Evolutionary conservation across 352 stramenopile genomes (phyloP).

Genomic region (Salisapilia sapeloensis): DNA sequence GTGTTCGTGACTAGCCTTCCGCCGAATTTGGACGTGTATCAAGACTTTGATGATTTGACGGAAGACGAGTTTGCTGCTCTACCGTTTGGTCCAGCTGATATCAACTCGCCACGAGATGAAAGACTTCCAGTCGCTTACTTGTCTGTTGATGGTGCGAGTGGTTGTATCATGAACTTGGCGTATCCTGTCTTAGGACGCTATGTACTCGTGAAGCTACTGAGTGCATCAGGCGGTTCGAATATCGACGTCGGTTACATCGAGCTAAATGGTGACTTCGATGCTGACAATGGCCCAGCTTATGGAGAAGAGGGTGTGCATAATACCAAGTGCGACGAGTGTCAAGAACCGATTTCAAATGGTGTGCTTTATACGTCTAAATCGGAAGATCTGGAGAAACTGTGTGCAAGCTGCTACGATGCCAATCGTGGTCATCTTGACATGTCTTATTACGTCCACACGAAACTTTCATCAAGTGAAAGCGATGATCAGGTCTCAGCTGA

Average conservation of each 20-base stretch:
- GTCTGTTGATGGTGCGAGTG: constrained; percentile 54
- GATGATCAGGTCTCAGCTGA: constrained; percentile 16
- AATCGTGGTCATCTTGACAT: constrained; percentile 36
- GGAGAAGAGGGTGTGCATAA: constrained; percentile 16
- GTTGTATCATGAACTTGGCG: constrained; percentile 60
- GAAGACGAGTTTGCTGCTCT: constrained; percentile 62
- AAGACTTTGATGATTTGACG: constrained; percentile 49
- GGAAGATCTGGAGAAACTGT: constrained; percentile 40
- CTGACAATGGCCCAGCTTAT: constrained; percentile 71
- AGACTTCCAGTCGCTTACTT: constrained; percentile 54
- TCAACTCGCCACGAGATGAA: constrained; percentile 35
- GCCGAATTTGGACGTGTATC: constrained; percentile 26
- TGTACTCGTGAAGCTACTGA: constrained; percentile 61
- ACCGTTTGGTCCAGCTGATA: constrained; percentile 35
- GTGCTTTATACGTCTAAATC: constrained; percentile 46
- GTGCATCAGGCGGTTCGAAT: constrained; percentile 42
- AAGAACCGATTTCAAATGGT: constrained; percentile 13
- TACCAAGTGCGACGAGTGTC: constrained; percentile 53
- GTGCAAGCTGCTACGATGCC: constrained; percentile 61
- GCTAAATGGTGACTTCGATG: constrained; percentile 63
- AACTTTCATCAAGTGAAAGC: constrained; percentile 2
- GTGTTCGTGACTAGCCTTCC: constrained; percentile 54
- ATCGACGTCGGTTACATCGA: constrained; percentile 75
- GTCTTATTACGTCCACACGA: constrained; percentile 24
- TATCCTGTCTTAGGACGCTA: constrained; percentile 53